Conservation (phyloP, 2,329 filamentous ascomycete species). For the Esteya vermicola region DNA sequence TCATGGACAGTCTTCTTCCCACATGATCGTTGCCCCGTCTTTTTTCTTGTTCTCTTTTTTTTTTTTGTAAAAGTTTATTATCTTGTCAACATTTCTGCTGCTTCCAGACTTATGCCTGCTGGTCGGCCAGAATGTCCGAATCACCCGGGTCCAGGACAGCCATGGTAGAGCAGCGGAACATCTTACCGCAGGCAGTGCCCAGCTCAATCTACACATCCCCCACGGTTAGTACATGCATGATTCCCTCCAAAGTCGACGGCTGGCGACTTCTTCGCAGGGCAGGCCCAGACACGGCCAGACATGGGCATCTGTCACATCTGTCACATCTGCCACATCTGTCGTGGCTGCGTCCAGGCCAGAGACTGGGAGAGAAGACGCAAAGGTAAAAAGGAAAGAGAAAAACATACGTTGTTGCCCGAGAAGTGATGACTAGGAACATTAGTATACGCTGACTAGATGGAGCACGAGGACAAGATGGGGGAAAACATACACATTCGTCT, state of each 20-base stretch:
- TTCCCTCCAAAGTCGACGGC: constrained; percentile 74
- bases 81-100: neutral
- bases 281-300: constrained; percentile 24
- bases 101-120: constrained; percentile 38
- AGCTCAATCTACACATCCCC: constrained; percentile 67
- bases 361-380: constrained; percentile 10
- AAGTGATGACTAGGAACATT: constrained; percentile 61
- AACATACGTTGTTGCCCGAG: constrained; percentile 94
- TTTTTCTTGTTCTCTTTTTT: neutral
- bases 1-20: neutral
- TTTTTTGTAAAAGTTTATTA: neutral
- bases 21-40: too few relatives aligned
- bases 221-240: constrained; percentile 38
- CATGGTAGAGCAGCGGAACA: constrained; percentile 96
- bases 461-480: neutral
- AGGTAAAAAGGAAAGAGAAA: neutral
- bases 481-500: constrained; percentile 54
- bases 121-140: constrained; percentile 88
- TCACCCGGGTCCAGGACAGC: constrained; percentile 93
- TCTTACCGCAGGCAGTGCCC: constrained; percentile 95
- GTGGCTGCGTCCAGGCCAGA: constrained; percentile 15
- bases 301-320: neutral
- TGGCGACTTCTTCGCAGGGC: constrained; percentile 84
- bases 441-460: neutral
- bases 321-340: too few relatives aligned